These are phyloP conservation scores for Catunica adiposa DNA, from an alignment of 2,329 filamentous ascomycete genomes.

Conservation along the genomic window DNA sequence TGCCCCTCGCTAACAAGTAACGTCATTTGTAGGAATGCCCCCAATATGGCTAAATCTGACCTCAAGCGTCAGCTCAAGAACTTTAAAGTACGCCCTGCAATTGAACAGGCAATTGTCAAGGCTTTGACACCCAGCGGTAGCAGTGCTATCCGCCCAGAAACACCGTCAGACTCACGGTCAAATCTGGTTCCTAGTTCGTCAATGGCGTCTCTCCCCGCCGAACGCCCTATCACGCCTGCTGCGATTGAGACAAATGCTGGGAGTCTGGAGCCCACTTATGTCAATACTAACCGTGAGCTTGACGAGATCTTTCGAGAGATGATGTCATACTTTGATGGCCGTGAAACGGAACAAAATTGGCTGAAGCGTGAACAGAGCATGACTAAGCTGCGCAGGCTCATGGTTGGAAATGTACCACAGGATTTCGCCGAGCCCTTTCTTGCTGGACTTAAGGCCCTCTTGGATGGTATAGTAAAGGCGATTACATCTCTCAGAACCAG, in stretches of 20 bases:
- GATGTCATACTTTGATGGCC: slow-evolving; percentile 67
- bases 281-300: slow-evolving; percentile 73
- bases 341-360: slow-evolving; percentile 86
- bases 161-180: slow-evolving; percentile 22
- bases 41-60: slow-evolving; percentile 71
- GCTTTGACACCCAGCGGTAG: slow-evolving; percentile 42
- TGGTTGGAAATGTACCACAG: slow-evolving; percentile 65
- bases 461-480: slow-evolving; percentile 82
- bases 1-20: slow-evolving; percentile 1
- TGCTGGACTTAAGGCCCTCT: slow-evolving; percentile 49
- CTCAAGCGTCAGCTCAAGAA: slow-evolving; percentile 72
- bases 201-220: slow-evolving; percentile 25
- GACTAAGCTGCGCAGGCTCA: slow-evolving; percentile 56
- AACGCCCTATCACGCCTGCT: slow-evolving; percentile 40
- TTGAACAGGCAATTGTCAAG: slow-evolving; percentile 64
- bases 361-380: slow-evolving; percentile 67
- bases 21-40: slow-evolving; percentile 42
- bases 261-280: slow-evolving; percentile 60
- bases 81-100: slow-evolving; percentile 73
- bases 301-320: slow-evolving; percentile 76
- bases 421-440: slow-evolving; percentile 62
- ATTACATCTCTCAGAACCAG: slow-evolving; percentile 75
- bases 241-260: slow-evolving; percentile 49
- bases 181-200: slow-evolving; percentile 27
- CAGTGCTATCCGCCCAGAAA: slow-evolving; percentile 25